Percentiles rank a stretch among this genome's conserved stretches.
Evolutionary conservation across 805 yeast genomes (phyloP).

Genomic region (Ogataea parapolymorpha): DNA sequence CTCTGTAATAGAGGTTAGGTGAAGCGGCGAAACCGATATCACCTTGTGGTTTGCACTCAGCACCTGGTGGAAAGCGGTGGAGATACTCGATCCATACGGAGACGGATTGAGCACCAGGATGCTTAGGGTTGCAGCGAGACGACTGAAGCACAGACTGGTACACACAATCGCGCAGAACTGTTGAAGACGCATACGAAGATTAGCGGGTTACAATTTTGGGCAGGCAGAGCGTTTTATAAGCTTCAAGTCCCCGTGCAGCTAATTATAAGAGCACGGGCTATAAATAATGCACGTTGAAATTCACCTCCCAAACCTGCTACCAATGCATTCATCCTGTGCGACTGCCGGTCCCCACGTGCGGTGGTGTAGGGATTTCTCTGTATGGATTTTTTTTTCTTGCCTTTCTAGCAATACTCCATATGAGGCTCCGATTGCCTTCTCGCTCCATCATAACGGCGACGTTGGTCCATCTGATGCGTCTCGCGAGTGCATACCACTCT

Average conservation of each 20-base stretch:
- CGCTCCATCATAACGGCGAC: constrained; percentile 20
- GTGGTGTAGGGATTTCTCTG: not conserved
- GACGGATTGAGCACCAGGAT: constrained; percentile 21
- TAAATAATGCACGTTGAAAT: not conserved
- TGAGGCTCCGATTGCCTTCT: constrained; percentile 20
- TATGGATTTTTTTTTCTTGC: not conserved
- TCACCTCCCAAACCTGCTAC: not conserved
- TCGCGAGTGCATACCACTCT: constrained; percentile 22
- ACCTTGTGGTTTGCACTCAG: constrained; percentile 13
- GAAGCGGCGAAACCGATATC: constrained; percentile 24
- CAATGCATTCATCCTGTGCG: too few species aligned
- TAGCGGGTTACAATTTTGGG: not conserved
- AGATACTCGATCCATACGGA: constrained; percentile 23
- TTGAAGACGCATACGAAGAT: not conserved
- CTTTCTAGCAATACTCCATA: not conserved
- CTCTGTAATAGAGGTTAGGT: not conserved
- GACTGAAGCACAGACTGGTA: constrained; percentile 1
- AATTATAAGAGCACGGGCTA: not conserved
- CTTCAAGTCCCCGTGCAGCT: not conserved
- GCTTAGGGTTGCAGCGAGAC: constrained; percentile 11
- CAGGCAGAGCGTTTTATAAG: not conserved
- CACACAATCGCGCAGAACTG: not conserved
- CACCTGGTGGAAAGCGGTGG: constrained; percentile 20
- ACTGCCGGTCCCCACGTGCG: not conserved
- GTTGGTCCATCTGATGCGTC: constrained; percentile 23